These are phyloP conservation scores for Aspergillus sp. DNA, from an alignment of 2,329 filamentous ascomycete species.

Conservation along the genomic window DNA sequence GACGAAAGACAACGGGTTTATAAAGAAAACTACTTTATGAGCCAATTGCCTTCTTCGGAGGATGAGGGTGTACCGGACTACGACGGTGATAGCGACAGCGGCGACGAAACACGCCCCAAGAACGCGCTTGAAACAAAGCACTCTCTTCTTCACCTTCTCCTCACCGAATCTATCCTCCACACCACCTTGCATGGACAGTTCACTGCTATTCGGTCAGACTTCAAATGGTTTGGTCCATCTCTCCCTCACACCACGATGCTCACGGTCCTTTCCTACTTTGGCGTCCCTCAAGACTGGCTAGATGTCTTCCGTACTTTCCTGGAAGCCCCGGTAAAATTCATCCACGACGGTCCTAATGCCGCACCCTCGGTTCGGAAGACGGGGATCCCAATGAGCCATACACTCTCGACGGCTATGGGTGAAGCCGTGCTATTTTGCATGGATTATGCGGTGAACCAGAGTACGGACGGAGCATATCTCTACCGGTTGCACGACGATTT, in stretches of 20 bases:
- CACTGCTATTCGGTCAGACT: slow-evolving; percentile 58
- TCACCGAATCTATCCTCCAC: slow-evolving; percentile 56
- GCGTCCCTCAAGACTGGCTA: slow-evolving; percentile 57
- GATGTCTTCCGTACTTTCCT: slow-evolving; percentile 61
- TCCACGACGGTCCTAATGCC: slow-evolving; percentile 51
- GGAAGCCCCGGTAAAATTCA: slow-evolving; percentile 59
- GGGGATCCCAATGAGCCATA: slow-evolving; percentile 61
- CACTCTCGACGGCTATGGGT: slow-evolving; percentile 59
- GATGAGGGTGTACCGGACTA: slow-evolving; percentile 39
- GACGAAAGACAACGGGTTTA: slow-evolving; percentile 41
- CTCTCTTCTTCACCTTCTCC: slow-evolving; percentile 56
- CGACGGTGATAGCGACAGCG: slow-evolving; percentile 33
- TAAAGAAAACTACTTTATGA: slow-evolving; percentile 53
- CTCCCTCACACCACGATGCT: slow-evolving; percentile 61
- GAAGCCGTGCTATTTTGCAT: slow-evolving; percentile 64
- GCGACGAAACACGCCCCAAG: slow-evolving; percentile 35
- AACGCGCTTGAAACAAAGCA: slow-evolving; percentile 54
- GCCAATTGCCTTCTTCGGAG: slow-evolving; percentile 50
- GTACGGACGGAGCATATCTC: slow-evolving; percentile 54
- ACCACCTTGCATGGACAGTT: slow-evolving; percentile 50
- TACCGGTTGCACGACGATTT: slow-evolving; percentile 66
- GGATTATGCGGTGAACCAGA: slow-evolving; percentile 63
- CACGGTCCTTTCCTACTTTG: slow-evolving; percentile 59
- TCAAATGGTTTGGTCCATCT: slow-evolving; percentile 58
- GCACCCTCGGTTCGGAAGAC: slow-evolving; percentile 50